These are phyloP conservation scores for Populus alba DNA, from an alignment of 345 rosid species.

Conservation along the genomic window DNA sequence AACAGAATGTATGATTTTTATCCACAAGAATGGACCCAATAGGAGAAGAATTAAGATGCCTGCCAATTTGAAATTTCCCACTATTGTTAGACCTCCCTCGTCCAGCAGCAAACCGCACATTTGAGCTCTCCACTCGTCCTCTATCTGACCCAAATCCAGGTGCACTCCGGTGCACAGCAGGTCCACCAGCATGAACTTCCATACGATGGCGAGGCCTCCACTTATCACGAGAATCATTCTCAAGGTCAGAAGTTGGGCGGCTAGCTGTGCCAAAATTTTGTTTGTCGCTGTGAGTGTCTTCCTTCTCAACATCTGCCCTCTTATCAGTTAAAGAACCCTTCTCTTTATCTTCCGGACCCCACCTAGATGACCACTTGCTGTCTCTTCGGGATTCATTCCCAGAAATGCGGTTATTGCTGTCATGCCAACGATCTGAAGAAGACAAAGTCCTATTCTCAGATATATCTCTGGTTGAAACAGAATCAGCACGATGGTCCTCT, in stretches of 20 bases:
- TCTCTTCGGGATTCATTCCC: slow-evolving; percentile 79
- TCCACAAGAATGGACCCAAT: slow-evolving; percentile 17
- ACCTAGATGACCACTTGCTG: slow-evolving; percentile 92
- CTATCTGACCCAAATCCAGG: slow-evolving; percentile 30
- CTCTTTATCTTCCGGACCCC: slow-evolving; percentile 98
- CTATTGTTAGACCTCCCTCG: slow-evolving; percentile 24
- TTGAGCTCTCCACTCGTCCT: slow-evolving; percentile 17
- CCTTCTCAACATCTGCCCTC: slow-evolving; percentile 56
- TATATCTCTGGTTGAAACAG: slow-evolving; percentile 39
- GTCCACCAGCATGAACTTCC: slow-evolving; percentile 22
- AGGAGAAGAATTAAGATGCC: not conserved
- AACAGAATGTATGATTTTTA: slow-evolving; percentile 17
- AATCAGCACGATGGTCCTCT: slow-evolving; percentile 51
- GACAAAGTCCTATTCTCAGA: slow-evolving; percentile 52
- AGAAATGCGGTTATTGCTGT: slow-evolving; percentile 51
- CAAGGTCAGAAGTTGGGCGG: slow-evolving; percentile 54
- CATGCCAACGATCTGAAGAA: slow-evolving; percentile 71
- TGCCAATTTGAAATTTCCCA: slow-evolving; percentile 22
- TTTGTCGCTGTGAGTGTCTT: slow-evolving; percentile 55
- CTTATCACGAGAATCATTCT: slow-evolving; percentile 80
- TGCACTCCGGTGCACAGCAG: slow-evolving; percentile 6
- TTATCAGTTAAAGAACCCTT: slow-evolving; percentile 67
- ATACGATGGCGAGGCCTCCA: slow-evolving; percentile 76
- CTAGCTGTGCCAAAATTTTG: slow-evolving; percentile 23
- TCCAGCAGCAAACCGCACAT: slow-evolving; percentile 19